These are phyloP conservation scores for Botrytis deweyae DNA, from an alignment of 2,329 filamentous ascomycete species.

Conservation along the genomic window DNA sequence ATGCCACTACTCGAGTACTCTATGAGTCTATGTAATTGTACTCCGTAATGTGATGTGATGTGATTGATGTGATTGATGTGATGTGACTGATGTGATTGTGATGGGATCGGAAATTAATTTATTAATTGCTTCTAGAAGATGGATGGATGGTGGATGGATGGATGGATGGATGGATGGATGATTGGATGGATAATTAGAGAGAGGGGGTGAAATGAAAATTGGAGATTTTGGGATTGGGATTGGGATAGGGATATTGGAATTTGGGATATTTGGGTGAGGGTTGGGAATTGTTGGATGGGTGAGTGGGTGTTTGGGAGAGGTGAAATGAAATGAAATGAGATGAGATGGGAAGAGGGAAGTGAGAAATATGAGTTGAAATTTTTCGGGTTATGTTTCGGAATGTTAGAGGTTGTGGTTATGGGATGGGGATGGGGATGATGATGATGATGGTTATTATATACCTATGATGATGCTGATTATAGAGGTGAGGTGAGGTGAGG, in stretches of 20 bases:
- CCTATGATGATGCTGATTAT: too few relatives aligned
- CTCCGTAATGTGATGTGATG: background rate
- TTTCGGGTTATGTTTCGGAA: too few relatives aligned
- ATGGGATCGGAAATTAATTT: background rate
- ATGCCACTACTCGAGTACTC: too few relatives aligned
- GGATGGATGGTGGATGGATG: background rate
- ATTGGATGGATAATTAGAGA: background rate
- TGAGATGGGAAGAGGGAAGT: too few relatives aligned
- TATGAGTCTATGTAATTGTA: background rate
- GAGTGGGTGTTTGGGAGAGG: background rate
- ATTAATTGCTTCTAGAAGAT: background rate
- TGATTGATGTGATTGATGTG: background rate
- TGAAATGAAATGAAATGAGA: background rate
- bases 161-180: background rate
- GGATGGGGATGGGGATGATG: too few relatives aligned
- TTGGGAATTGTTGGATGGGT: too few relatives aligned
- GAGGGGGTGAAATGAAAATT: background rate
- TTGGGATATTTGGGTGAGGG: too few relatives aligned
- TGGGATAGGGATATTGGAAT: too few relatives aligned
- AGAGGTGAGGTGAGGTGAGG: too few relatives aligned
- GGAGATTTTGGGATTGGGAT: background rate
- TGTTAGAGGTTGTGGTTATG: too few relatives aligned
- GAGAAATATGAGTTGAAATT: too few relatives aligned
- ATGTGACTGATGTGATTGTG: background rate
- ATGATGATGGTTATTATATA: too few relatives aligned